Evolutionary conservation across 208 protist species (phyloP), one percentile per base, ranked within the genome.

Genomic region (Trypanosoma congolense): DNA sequence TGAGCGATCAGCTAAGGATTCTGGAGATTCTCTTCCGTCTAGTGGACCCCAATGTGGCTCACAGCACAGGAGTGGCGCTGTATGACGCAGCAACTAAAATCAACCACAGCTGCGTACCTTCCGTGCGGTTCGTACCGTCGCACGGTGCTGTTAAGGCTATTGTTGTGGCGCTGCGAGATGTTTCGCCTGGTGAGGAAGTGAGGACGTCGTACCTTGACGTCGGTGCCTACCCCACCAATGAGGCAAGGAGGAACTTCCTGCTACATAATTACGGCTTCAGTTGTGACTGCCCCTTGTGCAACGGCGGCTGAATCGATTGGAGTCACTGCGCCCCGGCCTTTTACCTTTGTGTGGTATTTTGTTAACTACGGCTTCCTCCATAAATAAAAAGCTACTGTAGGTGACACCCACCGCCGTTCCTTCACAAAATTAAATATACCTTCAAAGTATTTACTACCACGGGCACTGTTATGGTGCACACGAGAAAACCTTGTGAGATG

Each of bases 91-190:
- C 73, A 28, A 67, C 77, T 14, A 84, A 77, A 47, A 58, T 84
- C 2, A 84, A 80, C 45, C 77, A 84, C 65, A 80, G 77, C 47
- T 84, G 77, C 40, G 49, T n/a, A 3, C 72, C 77, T 4, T 77
- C 61, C 30, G 77, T 74, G 19, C 55, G 59, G n/a, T 79, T 84
- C 44, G 30, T 72, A 14, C 73, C 69, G 28, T 75, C 58, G 21
- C 52, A 51, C 24, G 65, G 72, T 2, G 28, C 59, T 0, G 72
- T 77, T 8, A 36, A 46, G 1, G 77, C 77, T 2, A 33, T 63
- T 6, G 61, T 76, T 16, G 61, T 76, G 25, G 73, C 77, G 22
- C 43, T 80, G 62, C 48, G 59, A 21, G 25, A 61, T 10, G 70
- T 84, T 46, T 22, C 22, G 1, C 40, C 33, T 0, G 73, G 69